Percentiles rank a stretch among this genome's conserved stretches.
Evolutionary conservation across 352 stramenopile genomes (phyloP).

Genomic region (Phytophthora citricola): DNA sequence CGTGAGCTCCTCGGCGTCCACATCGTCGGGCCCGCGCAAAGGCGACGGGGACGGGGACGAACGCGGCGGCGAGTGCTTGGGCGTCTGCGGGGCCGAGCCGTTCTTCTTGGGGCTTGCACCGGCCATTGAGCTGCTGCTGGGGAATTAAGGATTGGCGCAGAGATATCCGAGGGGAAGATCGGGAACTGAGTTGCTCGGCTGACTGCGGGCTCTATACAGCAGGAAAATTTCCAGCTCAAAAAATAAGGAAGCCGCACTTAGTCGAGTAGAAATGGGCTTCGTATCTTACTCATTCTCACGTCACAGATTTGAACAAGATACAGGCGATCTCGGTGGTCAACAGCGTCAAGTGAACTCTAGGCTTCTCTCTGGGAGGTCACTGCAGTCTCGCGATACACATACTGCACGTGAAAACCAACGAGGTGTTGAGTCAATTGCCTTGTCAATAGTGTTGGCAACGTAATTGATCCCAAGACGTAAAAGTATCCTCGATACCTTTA

Average conservation of each 20-base stretch:
- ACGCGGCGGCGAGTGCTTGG: conserved; percentile 27
- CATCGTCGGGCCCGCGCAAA: conserved; percentile 39
- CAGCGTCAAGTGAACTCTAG: not conserved
- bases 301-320: conserved; percentile 12
- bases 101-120: conserved; percentile 36
- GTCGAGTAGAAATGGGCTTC: not conserved
- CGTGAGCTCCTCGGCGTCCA: conserved; percentile 81
- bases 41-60: conserved; percentile 40
- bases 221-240: conserved; percentile 17
- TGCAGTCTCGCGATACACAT: not conserved
- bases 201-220: conserved; percentile 27
- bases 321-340: not conserved
- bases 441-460: not conserved
- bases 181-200: conserved; percentile 14
- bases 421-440: not conserved
- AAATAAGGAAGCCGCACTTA: conserved; percentile 9
- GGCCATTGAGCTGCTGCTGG: conserved; percentile 16
- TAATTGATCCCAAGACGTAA: not conserved
- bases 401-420: not conserved
- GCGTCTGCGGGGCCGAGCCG: conserved; percentile 36
- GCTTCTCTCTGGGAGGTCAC: too few species aligned
- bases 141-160: conserved; percentile 30
- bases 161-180: conserved; percentile 28
- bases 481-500: conserved; percentile 17
- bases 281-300: conserved; percentile 15